These are phyloP conservation scores for Globisporangium megalacanthum DNA, from an alignment of 352 stramenopile genomes.

Conservation along the genomic window DNA sequence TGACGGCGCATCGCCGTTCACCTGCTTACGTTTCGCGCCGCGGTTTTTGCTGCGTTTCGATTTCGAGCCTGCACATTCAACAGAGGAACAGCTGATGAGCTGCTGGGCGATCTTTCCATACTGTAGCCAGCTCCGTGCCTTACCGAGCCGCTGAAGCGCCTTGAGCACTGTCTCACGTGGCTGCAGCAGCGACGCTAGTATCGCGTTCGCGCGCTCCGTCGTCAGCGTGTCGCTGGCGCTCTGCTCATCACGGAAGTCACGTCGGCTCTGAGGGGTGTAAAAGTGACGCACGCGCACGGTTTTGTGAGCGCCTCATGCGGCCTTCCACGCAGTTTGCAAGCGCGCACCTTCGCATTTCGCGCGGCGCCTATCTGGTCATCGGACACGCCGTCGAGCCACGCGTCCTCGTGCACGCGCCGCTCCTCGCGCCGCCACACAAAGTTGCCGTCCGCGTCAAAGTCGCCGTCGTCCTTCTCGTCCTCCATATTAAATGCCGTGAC, in stretches of 20 bases:
- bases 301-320: not conserved
- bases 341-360: constrained; percentile 41
- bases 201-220: constrained; percentile 42
- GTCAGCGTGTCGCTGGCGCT: constrained; percentile 50
- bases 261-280: constrained; percentile 24
- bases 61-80: constrained; percentile 34
- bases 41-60: constrained; percentile 47
- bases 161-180: constrained; percentile 74
- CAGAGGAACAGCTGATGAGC: not conserved
- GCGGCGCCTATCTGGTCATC: constrained; percentile 70
- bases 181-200: constrained; percentile 48
- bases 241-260: constrained; percentile 52
- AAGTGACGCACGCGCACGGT: too few relatives aligned
- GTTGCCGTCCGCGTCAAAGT: constrained; percentile 76
- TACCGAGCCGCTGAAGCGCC: constrained; percentile 63
- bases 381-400: constrained; percentile 70
- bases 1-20: constrained; percentile 12
- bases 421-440: constrained; percentile 81
- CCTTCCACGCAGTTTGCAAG: too few relatives aligned
- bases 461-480: constrained; percentile 80
- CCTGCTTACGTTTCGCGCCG: constrained; percentile 55
- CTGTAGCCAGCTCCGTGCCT: not conserved
- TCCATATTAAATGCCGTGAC: constrained; percentile 83
- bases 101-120: too few relatives aligned
- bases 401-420: constrained; percentile 73